These are phyloP conservation scores for Eucalyptus guilfoylei DNA, from an alignment of 345 rosid species.

Conservation along the genomic window DNA sequence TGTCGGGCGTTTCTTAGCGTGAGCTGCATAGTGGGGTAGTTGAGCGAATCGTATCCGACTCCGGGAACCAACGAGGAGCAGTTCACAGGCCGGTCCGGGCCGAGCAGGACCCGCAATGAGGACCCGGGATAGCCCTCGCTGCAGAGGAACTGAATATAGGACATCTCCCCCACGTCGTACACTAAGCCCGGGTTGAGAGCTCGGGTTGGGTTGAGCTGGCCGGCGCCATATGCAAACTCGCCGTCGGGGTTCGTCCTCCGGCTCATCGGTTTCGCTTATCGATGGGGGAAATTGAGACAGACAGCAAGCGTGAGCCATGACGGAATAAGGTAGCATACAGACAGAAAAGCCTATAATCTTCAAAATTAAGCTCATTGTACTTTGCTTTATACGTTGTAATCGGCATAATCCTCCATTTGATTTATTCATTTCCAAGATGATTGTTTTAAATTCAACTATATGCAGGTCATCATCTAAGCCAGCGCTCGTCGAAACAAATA, in stretches of 20 bases:
- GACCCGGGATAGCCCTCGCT: slow-evolving; percentile 62
- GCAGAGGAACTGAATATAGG: slow-evolving; percentile 77
- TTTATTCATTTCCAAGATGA: background rate
- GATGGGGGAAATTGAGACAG: background rate
- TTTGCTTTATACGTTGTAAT: background rate
- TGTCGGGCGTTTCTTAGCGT: slow-evolving; percentile 2
- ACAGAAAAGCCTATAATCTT: background rate
- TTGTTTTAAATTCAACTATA: background rate
- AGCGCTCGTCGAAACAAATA: background rate
- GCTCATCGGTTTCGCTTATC: slow-evolving; percentile 62
- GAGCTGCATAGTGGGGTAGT: slow-evolving; percentile 84
- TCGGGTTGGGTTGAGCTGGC: slow-evolving; percentile 58
- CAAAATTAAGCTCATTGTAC: background rate
- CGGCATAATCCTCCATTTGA: background rate
- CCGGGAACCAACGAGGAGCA: slow-evolving; percentile 69
- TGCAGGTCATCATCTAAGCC: background rate
- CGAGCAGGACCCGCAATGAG: slow-evolving; percentile 39
- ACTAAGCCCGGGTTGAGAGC: slow-evolving; percentile 65
- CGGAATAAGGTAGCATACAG: background rate
- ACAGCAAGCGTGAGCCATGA: background rate
- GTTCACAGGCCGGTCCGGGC: slow-evolving; percentile 23
- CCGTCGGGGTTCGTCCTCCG: slow-evolving; percentile 34
- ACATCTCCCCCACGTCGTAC: slow-evolving; percentile 61
- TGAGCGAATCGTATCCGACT: slow-evolving; percentile 60
- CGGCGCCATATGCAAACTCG: slow-evolving; percentile 78